Base-by-base conservation (phyloP, 2,329 filamentous ascomycete species). In the Epichloe gansuensis region DNA sequence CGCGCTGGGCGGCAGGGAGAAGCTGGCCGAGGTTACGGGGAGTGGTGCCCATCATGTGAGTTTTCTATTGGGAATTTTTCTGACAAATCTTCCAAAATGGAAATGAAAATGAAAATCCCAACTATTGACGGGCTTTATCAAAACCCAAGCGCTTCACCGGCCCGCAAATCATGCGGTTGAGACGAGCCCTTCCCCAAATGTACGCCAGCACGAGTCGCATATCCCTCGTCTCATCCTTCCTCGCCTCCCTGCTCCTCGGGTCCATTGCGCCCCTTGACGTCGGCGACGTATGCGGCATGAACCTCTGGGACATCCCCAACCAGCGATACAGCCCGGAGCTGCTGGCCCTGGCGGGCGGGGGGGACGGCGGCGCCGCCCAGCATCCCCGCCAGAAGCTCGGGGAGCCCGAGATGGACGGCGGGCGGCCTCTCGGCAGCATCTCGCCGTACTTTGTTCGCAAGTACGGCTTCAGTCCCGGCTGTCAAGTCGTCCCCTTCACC, bases 251-350 rank as follows among this genome's bases (percentile, higher is more conserved):
- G 15, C 86, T 98, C 66, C 76, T 96, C 13, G 93, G 93, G 51
- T 73, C 76, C 57, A 77, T 96, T 56, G 91, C 93, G 0, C 89
- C 90, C 0, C 84, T 96, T 59, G 93, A 98, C 66, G 90, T 95
- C 60, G 85, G 86, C 62, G 93, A 98, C 69, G 90, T 91, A 25
- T 95, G 89, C 62, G 93, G 93, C 51, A 95, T 95, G 85, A 95
- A 97, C 66, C 74, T 98, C 6, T 97, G 89, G 89, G 89, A 97
- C 62, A 89, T 97, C 57, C 74, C 81, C 56, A 74, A 77, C 21
- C 81, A 86, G 57, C 66, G 69, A 21, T 97, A 89, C 82, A 82
- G 85, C 58, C 80, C 89, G 52, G 71, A 78, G 17, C 78, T 96
- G 1, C 78, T 98, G 17, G 74, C 79, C 40, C 81, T 95, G 12